phyloP scores from a whole-genome alignment of 768 basidiomycete species.

The Calocybe cyanea region DNA sequence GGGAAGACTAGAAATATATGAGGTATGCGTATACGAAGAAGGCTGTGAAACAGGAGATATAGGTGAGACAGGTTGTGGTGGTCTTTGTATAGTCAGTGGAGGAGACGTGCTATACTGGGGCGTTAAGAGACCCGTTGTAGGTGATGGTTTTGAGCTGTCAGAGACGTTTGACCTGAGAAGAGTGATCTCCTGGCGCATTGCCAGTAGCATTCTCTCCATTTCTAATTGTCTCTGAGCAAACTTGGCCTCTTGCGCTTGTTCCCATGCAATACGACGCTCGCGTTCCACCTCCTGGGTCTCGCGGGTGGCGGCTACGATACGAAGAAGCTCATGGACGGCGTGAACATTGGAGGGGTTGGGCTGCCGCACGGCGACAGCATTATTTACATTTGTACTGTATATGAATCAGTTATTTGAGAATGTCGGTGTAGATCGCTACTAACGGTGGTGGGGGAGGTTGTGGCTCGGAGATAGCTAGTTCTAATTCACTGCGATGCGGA shows the following conservation, averaged over 20 bases:
- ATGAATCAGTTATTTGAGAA: no score
- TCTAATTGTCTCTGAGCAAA: conserved; percentile 51
- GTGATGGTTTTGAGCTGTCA: conserved; percentile 15
- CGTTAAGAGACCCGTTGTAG: conserved; percentile 20
- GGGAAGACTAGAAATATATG: conserved; percentile 33
- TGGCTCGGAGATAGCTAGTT: conserved; percentile 52
- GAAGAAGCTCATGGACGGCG: conserved; percentile 57
- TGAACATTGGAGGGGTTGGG: conserved; percentile 33
- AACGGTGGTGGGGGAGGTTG: conserved; percentile 36
- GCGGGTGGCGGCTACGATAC: conserved; percentile 52
- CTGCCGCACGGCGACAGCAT: conserved; percentile 20
- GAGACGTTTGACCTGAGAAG: conserved; percentile 39
- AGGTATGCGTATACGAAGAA: conserved; percentile 24
- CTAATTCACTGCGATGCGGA: conserved; percentile 64
- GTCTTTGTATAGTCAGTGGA: conserved; percentile 24
- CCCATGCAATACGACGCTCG: conserved; percentile 61
- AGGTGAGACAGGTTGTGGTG: conserved; percentile 28
- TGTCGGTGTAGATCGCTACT: conserved; percentile 15
- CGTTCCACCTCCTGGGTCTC: conserved; percentile 61
- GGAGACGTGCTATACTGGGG: conserved; percentile 30
- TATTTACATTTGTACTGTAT: conserved; percentile 10
- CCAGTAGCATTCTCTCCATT: conserved; percentile 51
- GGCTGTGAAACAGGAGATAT: conserved; percentile 34
- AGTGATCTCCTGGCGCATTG: conserved; percentile 52
- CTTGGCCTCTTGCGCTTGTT: conserved; percentile 65